phyloP scores from a whole-genome alignment of 108 stramenopile genomes.

The Cyclostephanos invisitatus region DNA sequence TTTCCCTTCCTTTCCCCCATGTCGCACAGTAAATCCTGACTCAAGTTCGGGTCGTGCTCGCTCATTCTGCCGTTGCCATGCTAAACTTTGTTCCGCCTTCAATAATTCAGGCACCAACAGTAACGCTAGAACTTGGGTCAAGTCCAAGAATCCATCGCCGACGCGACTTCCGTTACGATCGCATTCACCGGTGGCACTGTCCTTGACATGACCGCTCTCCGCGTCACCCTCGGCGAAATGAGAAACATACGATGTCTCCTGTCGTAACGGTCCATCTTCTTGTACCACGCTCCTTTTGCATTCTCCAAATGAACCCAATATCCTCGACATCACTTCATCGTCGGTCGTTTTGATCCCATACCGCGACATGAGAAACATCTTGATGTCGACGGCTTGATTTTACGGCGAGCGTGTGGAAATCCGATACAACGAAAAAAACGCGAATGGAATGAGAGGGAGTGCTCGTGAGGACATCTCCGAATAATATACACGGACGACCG shows the following conservation, averaged over 20 bases:
- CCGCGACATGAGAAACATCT: slow-evolving; percentile 49
- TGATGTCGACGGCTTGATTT: slow-evolving; percentile 48
- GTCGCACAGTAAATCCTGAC: neutral
- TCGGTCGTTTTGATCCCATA: slow-evolving; percentile 58
- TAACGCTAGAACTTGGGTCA: slow-evolving; percentile 55
- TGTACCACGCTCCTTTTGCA: slow-evolving; percentile 3
- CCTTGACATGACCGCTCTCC: slow-evolving; percentile 8
- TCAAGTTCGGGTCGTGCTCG: neutral
- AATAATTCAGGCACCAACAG: slow-evolving; percentile 59
- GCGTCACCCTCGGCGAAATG: neutral
- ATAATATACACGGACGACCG: too few species aligned
- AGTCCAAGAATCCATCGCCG: slow-evolving; percentile 33
- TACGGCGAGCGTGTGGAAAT: too few species aligned
- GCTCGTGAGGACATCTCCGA: too few species aligned
- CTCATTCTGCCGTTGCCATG: slow-evolving; percentile 6
- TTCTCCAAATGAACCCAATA: slow-evolving; percentile 53
- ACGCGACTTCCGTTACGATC: slow-evolving; percentile 1
- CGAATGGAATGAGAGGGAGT: neutral
- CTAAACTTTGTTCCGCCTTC: slow-evolving; percentile 34
- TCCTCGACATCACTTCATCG: slow-evolving; percentile 46
- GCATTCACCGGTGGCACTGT: neutral
- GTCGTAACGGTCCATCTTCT: neutral
- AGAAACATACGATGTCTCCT: neutral
- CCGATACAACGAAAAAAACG: too few species aligned
- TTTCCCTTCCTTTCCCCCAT: slow-evolving; percentile 26